These are phyloP conservation scores for Heliamphora exappendiculata DNA, from an alignment of 148 eudicot genomes.

Conservation along the genomic window DNA sequence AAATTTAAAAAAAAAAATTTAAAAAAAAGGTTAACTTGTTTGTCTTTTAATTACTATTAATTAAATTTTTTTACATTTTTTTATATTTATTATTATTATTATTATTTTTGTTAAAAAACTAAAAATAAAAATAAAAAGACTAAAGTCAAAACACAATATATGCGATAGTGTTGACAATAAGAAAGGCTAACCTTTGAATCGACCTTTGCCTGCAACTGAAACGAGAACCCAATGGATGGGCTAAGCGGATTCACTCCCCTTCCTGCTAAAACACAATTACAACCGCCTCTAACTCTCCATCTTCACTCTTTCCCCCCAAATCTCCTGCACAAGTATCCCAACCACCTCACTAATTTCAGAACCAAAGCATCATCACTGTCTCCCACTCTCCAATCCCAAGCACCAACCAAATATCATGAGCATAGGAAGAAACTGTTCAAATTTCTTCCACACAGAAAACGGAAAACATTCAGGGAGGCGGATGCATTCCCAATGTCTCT, in stretches of 20 bases:
- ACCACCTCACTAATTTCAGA: constrained; percentile 5
- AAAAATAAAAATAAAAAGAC: no score
- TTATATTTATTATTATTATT: no score
- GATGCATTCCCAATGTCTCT: constrained; percentile 42
- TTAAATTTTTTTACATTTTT: no score
- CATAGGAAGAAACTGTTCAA: not conserved
- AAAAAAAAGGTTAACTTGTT: no score
- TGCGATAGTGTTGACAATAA: no score
- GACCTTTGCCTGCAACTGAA: not conserved
- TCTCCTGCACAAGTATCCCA: constrained; percentile 1
- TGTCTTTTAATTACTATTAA: no score
- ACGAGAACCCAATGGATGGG: constrained; percentile 7
- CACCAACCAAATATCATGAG: not conserved
- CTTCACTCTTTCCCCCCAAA: constrained; percentile 2
- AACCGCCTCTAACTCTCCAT: not conserved
- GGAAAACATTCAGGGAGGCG: constrained; percentile 15
- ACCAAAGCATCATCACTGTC: constrained; percentile 4
- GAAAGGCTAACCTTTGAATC: no score
- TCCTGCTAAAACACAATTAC: constrained; percentile 1
- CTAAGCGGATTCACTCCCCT: constrained; percentile 11
- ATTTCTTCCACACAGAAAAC: not conserved
- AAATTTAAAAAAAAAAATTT: no score
- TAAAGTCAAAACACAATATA: no score
- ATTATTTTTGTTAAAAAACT: no score
- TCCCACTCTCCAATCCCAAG: not conserved